Evolutionary conservation across 176 grass and related monocot species (phyloP).

Genomic region (Canna indica): DNA sequence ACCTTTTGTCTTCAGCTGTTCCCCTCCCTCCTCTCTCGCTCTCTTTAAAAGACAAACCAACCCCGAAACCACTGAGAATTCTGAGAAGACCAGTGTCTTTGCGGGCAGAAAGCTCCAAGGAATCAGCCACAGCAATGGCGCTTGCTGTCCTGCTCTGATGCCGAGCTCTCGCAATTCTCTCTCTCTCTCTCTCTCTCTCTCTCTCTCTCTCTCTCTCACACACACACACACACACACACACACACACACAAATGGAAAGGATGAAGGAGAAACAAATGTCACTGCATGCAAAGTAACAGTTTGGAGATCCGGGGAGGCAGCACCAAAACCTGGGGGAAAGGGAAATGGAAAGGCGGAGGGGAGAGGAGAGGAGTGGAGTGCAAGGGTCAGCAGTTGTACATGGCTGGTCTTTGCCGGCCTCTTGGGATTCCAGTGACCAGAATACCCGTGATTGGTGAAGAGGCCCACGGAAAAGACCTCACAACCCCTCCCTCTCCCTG

Average conservation of each 20-base stretch:
- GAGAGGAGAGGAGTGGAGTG: background rate
- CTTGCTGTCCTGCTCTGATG: background rate
- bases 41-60: background rate
- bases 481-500: background rate
- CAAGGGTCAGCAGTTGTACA: constrained; percentile 7
- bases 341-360: background rate
- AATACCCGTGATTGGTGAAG: background rate
- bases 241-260: too few relatives aligned
- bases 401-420: background rate
- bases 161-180: too few relatives aligned
- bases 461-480: background rate
- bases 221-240: too few relatives aligned
- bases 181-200: too few relatives aligned
- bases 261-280: background rate
- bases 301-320: background rate
- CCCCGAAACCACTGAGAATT: background rate
- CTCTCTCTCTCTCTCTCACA: too few relatives aligned
- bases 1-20: constrained; percentile 31
- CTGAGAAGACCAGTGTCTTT: background rate
- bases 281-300: background rate
- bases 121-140: background rate
- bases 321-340: background rate
- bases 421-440: constrained; percentile 3
- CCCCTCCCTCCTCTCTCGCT: background rate
- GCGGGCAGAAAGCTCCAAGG: background rate